Conservation (phyloP, 148 eudicot species). For the Spergularia bocconei region DNA sequence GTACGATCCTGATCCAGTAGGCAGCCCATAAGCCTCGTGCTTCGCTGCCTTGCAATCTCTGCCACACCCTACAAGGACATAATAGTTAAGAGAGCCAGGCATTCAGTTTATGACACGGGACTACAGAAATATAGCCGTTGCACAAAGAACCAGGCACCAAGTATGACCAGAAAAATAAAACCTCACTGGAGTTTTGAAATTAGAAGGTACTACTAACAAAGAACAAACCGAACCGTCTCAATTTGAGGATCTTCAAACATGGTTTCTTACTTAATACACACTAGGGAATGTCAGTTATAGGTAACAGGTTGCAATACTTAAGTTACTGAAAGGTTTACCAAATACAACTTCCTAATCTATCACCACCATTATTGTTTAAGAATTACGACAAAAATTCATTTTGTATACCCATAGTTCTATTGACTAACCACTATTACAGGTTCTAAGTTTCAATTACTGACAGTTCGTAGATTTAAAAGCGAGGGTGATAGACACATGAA, state of each 20-base stretch:
- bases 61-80: conserved; percentile 55
- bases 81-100: conserved; percentile 9
- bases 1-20: conserved; percentile 54
- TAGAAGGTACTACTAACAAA: background rate
- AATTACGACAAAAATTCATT: too few relatives aligned
- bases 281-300: background rate
- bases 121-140: background rate
- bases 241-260: too few relatives aligned
- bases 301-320: background rate
- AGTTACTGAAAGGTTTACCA: too few relatives aligned
- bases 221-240: background rate
- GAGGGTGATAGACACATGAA: too few relatives aligned
- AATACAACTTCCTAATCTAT: too few relatives aligned
- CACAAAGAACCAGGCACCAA: background rate
- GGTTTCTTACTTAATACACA: background rate
- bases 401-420: too few relatives aligned
- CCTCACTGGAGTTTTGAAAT: background rate
- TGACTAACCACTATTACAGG: too few relatives aligned
- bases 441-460: too few relatives aligned
- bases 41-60: conserved; percentile 83
- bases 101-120: background rate
- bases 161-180: background rate
- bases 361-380: too few relatives aligned
- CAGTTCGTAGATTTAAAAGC: too few relatives aligned
- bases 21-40: conserved; percentile 58